A percentile compares a stretch with the other conserved stretches of the same genome.
Evolutionary conservation across 148 eudicot genomes (phyloP).

Genomic region (Pouteria glomerata): DNA sequence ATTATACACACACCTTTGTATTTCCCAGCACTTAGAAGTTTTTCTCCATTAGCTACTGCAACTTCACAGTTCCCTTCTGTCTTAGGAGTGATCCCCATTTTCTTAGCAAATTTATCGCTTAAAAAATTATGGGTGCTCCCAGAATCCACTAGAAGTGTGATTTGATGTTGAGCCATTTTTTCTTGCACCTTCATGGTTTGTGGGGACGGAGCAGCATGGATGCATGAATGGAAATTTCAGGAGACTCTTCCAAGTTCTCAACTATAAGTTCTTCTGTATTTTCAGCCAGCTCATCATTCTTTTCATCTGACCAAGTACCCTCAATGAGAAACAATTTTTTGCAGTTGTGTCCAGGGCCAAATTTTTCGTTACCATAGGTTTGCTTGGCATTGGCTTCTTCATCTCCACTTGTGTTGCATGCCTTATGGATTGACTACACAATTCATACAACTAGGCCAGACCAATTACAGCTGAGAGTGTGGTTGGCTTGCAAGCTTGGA

Average conservation of each 20-base stretch:
- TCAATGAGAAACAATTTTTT: background rate
- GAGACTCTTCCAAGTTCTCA: background rate
- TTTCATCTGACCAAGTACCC: background rate
- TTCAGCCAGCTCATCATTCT: background rate
- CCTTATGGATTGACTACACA: background rate
- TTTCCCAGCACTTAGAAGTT: too few relatives aligned
- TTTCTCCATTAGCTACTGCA: too few relatives aligned
- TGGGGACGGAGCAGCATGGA: background rate
- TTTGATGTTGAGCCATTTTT: too few relatives aligned
- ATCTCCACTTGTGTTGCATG: background rate
- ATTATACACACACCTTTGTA: too few relatives aligned
- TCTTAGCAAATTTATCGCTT: too few relatives aligned
- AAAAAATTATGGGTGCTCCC: too few relatives aligned
- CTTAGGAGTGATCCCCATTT: too few relatives aligned
- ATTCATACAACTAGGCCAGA: background rate
- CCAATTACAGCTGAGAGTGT: background rate
- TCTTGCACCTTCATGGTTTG: background rate
- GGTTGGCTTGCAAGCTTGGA: background rate
- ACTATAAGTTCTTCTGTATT: background rate
- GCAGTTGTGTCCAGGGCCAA: background rate
- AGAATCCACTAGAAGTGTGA: too few relatives aligned
- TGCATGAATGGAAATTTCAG: constrained; percentile 5
- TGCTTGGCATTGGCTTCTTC: background rate
- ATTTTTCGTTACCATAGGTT: background rate
- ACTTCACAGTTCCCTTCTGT: too few relatives aligned